Percentiles rank a stretch among this genome's conserved stretches.
Evolutionary conservation across 371 early-diverging fungal species (phyloP).

Genomic region (Nosema muscidifuracis): DNA sequence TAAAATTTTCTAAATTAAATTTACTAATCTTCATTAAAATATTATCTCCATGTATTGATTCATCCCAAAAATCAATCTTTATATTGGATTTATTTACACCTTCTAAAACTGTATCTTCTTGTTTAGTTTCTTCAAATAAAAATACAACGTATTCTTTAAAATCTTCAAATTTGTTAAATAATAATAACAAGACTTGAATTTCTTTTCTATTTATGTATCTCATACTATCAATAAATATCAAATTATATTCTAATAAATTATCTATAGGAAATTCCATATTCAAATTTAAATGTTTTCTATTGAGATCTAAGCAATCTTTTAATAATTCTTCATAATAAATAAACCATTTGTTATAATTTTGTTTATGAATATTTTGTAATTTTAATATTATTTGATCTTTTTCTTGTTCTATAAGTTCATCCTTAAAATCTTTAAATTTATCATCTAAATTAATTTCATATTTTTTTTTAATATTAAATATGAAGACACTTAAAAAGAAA

Average conservation of each 20-base stretch:
- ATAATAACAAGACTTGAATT: slow-evolving; percentile 34
- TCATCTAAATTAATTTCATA: slow-evolving; percentile 22
- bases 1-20: slow-evolving; percentile 40
- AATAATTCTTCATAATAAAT: slow-evolving; percentile 31
- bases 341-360: slow-evolving; percentile 49
- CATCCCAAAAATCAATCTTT: background rate
- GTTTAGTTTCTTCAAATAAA: slow-evolving; percentile 20
- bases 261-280: slow-evolving; percentile 18
- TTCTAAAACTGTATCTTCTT: background rate
- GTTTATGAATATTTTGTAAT: slow-evolving; percentile 29
- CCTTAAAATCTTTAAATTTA: slow-evolving; percentile 1
- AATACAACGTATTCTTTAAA: slow-evolving; percentile 41
- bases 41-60: background rate
- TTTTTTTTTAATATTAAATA: slow-evolving; percentile 17
- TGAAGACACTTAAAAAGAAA: slow-evolving; percentile 35
- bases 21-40: slow-evolving; percentile 11
- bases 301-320: slow-evolving; percentile 31
- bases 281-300: background rate
- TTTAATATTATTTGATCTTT: slow-evolving; percentile 5
- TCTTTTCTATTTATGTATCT: slow-evolving; percentile 53
- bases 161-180: slow-evolving; percentile 42
- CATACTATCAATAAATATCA: slow-evolving; percentile 38
- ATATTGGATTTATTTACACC: background rate
- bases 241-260: slow-evolving; percentile 25
- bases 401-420: background rate